Base-by-base conservation (phyloP, 2,329 filamentous ascomycete species). In the Colletotrichum eremochloae region DNA sequence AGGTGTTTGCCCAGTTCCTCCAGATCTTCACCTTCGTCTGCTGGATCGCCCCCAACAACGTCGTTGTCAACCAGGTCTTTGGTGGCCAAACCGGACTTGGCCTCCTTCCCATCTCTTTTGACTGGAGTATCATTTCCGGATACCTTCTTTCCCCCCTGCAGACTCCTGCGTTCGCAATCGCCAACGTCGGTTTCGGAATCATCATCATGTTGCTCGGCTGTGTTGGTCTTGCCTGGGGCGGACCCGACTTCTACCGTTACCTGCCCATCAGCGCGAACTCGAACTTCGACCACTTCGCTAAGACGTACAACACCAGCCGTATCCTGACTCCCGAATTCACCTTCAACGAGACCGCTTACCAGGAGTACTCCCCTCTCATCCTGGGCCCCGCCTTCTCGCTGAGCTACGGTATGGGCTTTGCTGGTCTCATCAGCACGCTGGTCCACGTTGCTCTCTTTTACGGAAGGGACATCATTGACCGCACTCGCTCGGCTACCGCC, bases 41-140 rank as follows among this genome's bases (percentile, higher is more conserved):
- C 62, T 92, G 84, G 84, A 87, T 91, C 71, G 87, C 87, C n/a
- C 90, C 90, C 11, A 83, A 90, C 63, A 90, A 86, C 70, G 82
- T 88, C 5, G 78, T 89, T n/a, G 79, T 91, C 74, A 91, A 91
- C 78, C 89, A 91, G 79, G 76, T 91, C n/a, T 90, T 91, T 72
- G 89, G 89, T 7, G 87, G 87, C 3, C 84, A 83, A 74, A 87
- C 87, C 18, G 89, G 89, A 1, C 82, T 91, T 33, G 90, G 88
- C 1, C 79, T 91, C 20, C 84, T 91, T 68, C 89, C 89, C 8
- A 85, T 90, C n/a, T 90, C 88, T 0, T 91, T 91, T 73, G 85
- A 87, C 75, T 87, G 85, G 84, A 82, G 80, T 4, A 79, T 82
- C 67, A 80, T 87, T 75, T 85, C 84, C 48, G 86, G 85, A 40